Base-by-base conservation (phyloP, 257 asterid species). In the Marsdenia floribunda region DNA sequence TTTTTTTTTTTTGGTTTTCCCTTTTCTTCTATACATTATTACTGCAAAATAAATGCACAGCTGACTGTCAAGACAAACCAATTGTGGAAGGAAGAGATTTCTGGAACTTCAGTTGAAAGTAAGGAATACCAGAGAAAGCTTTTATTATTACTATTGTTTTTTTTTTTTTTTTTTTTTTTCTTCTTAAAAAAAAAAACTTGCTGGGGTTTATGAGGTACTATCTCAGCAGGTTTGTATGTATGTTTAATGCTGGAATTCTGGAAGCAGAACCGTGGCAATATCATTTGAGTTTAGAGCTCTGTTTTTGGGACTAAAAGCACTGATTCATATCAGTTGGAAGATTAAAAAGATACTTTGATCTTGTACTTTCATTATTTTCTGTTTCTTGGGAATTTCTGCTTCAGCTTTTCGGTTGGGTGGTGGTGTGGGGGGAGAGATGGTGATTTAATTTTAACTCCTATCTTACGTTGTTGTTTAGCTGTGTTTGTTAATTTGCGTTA, bases 41-140 rank as follows among this genome's bases (percentile, higher is more conserved):
- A 44, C 49, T 44, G 6, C 49, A 44, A 7, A 44, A 44, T 38
- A 13, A 42, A 22, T 7, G 69, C 24, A 24, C 60, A 57, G 49
- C 18, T 42, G 46, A 66, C 59, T 57, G 5, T 10, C 15, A 29
- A 29, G 29, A 24, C 10, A 53, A 59, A 35, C 61, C 37, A 8
- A 37, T 5, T 55, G 1, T 4, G 42, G 81, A 87, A 88, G 88
- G 44, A 89, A 93, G 86, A 82, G 70, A 91, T 83, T 82, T 76
- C 72, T 19, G 50, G 82, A 77, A 74, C 91, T 82, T 87, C 85
- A 65, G 81, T 58, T n/a, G 64, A 73, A 81, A 85, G 95, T 40
- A 84, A 88, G 64, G 98, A 80, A 87, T 83, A 78, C 73, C 46
- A 3, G 49, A 79, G 74, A 65, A 70, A 72, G 77, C 76, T 7